Conservation (phyloP, 192 early-diverging fungal species). For the Gamsiella multidivaricata region DNA sequence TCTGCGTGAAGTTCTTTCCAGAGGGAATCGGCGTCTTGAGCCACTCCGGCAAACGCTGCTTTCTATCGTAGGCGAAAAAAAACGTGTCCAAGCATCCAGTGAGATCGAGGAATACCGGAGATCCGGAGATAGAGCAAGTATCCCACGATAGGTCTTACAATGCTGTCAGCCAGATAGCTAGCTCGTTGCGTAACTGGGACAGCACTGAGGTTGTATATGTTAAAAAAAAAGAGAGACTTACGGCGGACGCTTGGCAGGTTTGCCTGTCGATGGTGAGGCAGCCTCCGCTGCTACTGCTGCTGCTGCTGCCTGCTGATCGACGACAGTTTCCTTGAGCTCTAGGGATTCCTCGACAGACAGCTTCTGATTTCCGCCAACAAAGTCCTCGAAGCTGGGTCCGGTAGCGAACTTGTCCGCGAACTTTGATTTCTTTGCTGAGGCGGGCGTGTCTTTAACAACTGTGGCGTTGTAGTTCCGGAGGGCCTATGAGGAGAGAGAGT, state of each 20-base stretch:
- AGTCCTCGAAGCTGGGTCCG: conserved; percentile 69
- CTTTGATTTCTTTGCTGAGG: conserved; percentile 47
- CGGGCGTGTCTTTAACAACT: conserved; percentile 33
- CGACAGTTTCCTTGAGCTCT: conserved; percentile 65
- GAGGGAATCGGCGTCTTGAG: conserved; percentile 93
- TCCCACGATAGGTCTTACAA: too few species aligned
- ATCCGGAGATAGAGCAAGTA: too few species aligned
- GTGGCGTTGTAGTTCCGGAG: conserved; percentile 44
- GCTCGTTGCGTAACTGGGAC: too few species aligned
- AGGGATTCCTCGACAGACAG: conserved; percentile 68
- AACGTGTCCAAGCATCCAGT: background rate
- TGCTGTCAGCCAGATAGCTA: too few species aligned
- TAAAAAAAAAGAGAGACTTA: conserved; percentile 17
- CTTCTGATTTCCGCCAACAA: conserved; percentile 61
- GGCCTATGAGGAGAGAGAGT: conserved; percentile 7
- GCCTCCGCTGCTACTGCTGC: conserved; percentile 12
- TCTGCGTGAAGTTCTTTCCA: conserved; percentile 79
- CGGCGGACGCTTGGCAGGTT: conserved; percentile 42
- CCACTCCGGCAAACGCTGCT: conserved; percentile 87
- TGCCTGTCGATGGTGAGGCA: conserved; percentile 21
- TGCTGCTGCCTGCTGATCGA: conserved; percentile 51
- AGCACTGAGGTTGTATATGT: too few species aligned
- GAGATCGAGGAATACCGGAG: background rate
- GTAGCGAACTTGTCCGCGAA: conserved; percentile 57
- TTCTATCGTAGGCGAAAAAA: conserved; percentile 25